Percentiles rank a stretch among this genome's conserved stretches.
These are phyloP conservation scores for Bretziella fagacearum DNA, from an alignment of 2,329 filamentous ascomycete species.

Conservation along the genomic window DNA sequence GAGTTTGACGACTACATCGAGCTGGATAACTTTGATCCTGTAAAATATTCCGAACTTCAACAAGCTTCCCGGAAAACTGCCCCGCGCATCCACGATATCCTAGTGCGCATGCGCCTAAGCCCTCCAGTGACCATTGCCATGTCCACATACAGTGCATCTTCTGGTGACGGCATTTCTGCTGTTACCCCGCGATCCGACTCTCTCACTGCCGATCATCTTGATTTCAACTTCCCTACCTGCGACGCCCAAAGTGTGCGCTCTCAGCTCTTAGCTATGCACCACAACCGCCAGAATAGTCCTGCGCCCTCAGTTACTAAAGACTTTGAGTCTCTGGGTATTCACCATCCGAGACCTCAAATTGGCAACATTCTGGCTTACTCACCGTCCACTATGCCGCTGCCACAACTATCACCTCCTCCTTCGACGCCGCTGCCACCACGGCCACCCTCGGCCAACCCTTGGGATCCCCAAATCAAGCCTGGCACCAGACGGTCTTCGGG, in stretches of 20 bases:
- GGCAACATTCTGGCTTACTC: background rate
- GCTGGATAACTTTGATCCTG: conserved; percentile 32
- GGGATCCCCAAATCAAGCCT: conserved; percentile 23
- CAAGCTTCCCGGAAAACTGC: conserved; percentile 31
- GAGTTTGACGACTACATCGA: conserved; percentile 40
- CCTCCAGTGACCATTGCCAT: background rate
- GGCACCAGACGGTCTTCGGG: conserved; percentile 14
- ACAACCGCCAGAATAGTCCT: background rate
- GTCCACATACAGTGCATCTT: conserved; percentile 8
- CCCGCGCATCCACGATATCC: conserved; percentile 31
- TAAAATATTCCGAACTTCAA: conserved; percentile 33
- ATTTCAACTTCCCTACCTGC: background rate
- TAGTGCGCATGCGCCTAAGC: conserved; percentile 35
- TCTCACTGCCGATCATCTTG: background rate
- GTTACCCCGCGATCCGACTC: background rate
- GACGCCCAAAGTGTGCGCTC: background rate
- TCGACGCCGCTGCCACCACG: conserved; percentile 14
- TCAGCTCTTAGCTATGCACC: background rate
- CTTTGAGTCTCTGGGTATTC: conserved; percentile 1
- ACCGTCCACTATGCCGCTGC: background rate
- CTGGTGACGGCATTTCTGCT: conserved; percentile 3
- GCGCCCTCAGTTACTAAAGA: background rate
- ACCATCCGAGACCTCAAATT: conserved; percentile 4
- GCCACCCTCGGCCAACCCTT: conserved; percentile 28
- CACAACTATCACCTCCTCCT: background rate